A percentile compares a stretch with the other conserved stretches of the same genome.
phyloP scores from a whole-genome alignment of 2,329 filamentous ascomycete species.

The Penicillium sp. region DNA sequence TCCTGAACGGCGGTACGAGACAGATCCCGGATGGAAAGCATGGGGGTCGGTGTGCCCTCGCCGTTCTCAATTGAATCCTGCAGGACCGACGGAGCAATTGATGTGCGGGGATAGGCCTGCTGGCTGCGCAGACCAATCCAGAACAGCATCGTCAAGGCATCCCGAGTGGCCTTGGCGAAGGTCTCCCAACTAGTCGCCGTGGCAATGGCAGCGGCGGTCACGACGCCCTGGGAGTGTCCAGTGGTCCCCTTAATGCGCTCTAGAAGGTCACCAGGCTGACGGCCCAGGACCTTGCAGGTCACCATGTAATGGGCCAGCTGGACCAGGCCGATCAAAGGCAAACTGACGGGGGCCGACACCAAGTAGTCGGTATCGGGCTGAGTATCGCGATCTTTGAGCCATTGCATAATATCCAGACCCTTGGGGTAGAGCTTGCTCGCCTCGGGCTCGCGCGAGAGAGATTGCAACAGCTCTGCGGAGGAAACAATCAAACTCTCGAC shows the following conservation, averaged over 20 bases:
- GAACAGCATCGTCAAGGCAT: conserved; percentile 88
- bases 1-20: conserved; percentile 84
- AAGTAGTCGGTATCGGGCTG: conserved; percentile 94
- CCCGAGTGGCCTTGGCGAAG: conserved; percentile 72
- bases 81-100: conserved; percentile 81
- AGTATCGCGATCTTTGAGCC: conserved; percentile 82
- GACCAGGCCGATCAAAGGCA: conserved; percentile 91
- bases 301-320: conserved; percentile 95
- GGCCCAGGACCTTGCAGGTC: conserved; percentile 84
- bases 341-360: conserved; percentile 89
- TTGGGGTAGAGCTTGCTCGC: conserved; percentile 96
- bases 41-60: conserved; percentile 92
- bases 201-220: conserved; percentile 86
- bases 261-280: conserved; percentile 81
- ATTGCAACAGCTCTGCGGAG: conserved; percentile 82
- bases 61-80: conserved; percentile 92
- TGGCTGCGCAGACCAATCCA: conserved; percentile 98
- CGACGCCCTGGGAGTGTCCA: conserved; percentile 93
- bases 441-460: conserved; percentile 72
- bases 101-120: conserved; percentile 93
- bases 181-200: conserved; percentile 91
- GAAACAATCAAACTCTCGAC: conserved; percentile 77
- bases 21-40: conserved; percentile 95
- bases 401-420: conserved; percentile 89
- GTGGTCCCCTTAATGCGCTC: conserved; percentile 83